Evolutionary conservation across 768 basidiomycete genomes (phyloP).

Genomic region (Podaxis carcinomalis): DNA sequence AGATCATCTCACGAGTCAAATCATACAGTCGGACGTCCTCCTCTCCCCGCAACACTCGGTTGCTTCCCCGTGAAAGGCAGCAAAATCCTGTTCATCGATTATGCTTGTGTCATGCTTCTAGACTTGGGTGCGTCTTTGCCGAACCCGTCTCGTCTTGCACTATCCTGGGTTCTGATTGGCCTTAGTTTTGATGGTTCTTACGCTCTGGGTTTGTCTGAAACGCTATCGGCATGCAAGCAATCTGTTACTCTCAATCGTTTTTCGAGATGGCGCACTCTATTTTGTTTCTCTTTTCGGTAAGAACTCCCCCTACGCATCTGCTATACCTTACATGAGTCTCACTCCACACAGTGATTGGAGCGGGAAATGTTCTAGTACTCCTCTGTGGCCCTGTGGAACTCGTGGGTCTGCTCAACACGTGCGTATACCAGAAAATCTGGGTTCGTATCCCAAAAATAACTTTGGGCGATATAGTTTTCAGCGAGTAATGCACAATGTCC

Average conservation of each 20-base stretch:
- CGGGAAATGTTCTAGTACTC: background rate
- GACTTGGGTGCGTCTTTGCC: background rate
- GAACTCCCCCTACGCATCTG: background rate
- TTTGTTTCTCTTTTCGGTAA: constrained; percentile 21
- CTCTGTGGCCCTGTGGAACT: background rate
- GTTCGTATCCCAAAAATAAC: background rate
- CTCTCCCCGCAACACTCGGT: background rate
- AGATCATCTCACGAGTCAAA: background rate
- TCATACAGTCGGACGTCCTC: background rate
- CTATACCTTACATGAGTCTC: background rate
- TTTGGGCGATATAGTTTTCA: constrained; percentile 16
- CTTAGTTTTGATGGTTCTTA: constrained; percentile 21
- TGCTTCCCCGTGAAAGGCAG: background rate
- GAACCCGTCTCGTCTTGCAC: background rate
- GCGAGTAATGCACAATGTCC: constrained; percentile 20
- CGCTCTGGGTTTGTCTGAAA: constrained; percentile 18
- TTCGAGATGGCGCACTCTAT: constrained; percentile 22
- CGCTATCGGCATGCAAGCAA: constrained; percentile 18
- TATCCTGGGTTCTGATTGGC: constrained; percentile 1
- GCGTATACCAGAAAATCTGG: background rate
- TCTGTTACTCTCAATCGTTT: constrained; percentile 17
- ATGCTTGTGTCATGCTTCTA: background rate
- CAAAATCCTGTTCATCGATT: background rate
- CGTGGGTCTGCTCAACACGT: background rate
- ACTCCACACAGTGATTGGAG: background rate